A percentile compares a stretch with the other conserved stretches of the same genome.
Conservation (phyloP, 306 rosid genomes). For the Prunus kanzakura region DNA sequence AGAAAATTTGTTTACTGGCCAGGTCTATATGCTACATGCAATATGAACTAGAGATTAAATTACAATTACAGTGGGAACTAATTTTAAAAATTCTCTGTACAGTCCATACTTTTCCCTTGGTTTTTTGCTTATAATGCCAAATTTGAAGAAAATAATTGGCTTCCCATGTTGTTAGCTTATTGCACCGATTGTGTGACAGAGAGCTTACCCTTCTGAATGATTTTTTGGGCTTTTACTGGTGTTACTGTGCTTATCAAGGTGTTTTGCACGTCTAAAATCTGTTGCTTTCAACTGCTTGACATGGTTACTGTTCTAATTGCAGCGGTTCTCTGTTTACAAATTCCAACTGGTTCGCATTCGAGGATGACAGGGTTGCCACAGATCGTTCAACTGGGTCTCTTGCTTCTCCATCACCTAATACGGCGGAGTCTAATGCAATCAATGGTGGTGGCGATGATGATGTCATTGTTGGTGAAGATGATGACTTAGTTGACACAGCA, state of each 20-base stretch:
- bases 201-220: not conserved
- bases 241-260: not conserved
- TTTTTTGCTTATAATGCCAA: not conserved
- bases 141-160: not conserved
- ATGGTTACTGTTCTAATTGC: constrained; percentile 30
- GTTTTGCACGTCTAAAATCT: not conserved
- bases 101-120: not conserved
- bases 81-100: not conserved
- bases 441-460: constrained; percentile 45
- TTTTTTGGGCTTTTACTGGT: not conserved
- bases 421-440: constrained; percentile 41
- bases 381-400: constrained; percentile 68
- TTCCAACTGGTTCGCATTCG: constrained; percentile 98
- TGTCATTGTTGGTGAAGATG: constrained; percentile 66
- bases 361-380: constrained; percentile 62
- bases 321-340: constrained; percentile 94
- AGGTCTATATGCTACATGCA: not conserved
- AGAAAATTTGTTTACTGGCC: not conserved
- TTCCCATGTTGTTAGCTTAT: not conserved
- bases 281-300: constrained; percentile 3
- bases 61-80: not conserved
- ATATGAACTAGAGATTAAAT: not conserved
- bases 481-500: constrained; percentile 79
- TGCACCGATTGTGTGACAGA: not conserved
- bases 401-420: constrained; percentile 70